Percentiles rank a stretch among this genome's conserved stretches.
Evolutionary conservation across 805 yeast genomes (phyloP).

Genomic region (Jamesozyma jinghongensis): DNA sequence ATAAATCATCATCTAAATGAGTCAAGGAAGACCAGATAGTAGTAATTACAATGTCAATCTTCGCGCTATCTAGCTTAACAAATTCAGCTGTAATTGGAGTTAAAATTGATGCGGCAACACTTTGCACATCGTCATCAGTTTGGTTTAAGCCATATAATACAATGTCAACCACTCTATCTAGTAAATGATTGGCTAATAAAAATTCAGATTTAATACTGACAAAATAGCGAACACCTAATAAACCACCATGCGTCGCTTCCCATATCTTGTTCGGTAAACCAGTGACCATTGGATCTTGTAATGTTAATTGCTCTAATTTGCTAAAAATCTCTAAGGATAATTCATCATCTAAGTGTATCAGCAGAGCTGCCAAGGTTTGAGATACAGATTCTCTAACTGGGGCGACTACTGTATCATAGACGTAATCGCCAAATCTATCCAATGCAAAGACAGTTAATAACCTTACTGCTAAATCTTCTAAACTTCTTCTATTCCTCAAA

Average conservation of each 20-base stretch:
- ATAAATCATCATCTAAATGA: constrained; percentile 79
- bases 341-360: constrained; percentile 56
- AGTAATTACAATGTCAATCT: constrained; percentile 40
- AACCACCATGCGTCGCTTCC: constrained; percentile 99
- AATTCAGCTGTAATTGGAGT: constrained; percentile 86
- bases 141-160: constrained; percentile 77
- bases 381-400: constrained; percentile 97
- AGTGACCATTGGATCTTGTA: constrained; percentile 42
- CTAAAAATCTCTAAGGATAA: constrained; percentile 54
- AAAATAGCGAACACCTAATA: constrained; percentile 84
- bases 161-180: constrained; percentile 69
- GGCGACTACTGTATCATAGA: constrained; percentile 94
- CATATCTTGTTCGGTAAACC: constrained; percentile 49
- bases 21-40: constrained; percentile 90
- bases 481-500: constrained; percentile 50
- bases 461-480: constrained; percentile 84
- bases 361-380: constrained; percentile 82
- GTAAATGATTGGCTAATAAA: constrained; percentile 44
- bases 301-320: constrained; percentile 57
- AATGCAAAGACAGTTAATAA: constrained; percentile 78
- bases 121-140: constrained; percentile 90
- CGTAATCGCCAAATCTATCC: constrained; percentile 95
- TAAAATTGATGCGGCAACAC: constrained; percentile 89
- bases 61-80: constrained; percentile 48
- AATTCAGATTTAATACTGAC: constrained; percentile 83